Evolutionary conservation across 2,329 filamentous ascomycete species (phyloP).

Genomic region (Colletotrichum godetiae): DNA sequence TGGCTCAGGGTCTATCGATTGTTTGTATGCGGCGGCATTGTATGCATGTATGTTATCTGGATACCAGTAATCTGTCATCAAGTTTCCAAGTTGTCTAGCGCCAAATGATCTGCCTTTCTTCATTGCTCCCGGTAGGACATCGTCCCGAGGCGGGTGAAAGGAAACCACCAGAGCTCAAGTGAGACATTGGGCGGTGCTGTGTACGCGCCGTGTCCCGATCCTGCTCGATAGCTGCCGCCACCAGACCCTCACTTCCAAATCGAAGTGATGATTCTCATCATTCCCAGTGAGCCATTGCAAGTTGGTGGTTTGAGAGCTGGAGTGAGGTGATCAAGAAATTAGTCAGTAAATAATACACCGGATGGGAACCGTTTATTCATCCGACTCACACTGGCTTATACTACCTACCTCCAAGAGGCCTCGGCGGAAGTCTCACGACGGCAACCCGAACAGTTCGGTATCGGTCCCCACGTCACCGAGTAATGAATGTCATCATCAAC

Average conservation of each 20-base stretch:
- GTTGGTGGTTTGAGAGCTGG: no score
- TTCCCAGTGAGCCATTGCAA: no score
- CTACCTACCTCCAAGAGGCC: no score
- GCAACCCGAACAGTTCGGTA: not conserved
- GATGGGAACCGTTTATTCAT: no score
- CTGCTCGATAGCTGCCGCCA: not conserved
- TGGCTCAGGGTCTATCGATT: not conserved
- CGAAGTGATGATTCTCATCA: no score
- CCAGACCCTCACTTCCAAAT: not conserved
- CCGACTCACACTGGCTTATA: not conserved
- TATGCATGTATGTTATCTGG: not conserved
- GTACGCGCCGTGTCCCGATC: not conserved
- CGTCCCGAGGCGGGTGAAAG: no score
- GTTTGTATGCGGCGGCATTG: not conserved
- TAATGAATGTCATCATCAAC: not conserved
- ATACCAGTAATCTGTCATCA: not conserved
- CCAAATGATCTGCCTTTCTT: not conserved
- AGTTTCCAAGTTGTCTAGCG: not conserved
- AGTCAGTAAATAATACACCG: not conserved
- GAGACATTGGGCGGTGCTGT: not conserved
- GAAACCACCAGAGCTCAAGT: not conserved
- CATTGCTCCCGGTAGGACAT: not conserved
- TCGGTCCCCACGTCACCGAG: not conserved
- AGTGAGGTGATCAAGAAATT: not conserved
- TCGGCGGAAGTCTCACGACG: not conserved